Base-by-base conservation (phyloP, 139 green algal species). In the Closterium sp. region DNA sequence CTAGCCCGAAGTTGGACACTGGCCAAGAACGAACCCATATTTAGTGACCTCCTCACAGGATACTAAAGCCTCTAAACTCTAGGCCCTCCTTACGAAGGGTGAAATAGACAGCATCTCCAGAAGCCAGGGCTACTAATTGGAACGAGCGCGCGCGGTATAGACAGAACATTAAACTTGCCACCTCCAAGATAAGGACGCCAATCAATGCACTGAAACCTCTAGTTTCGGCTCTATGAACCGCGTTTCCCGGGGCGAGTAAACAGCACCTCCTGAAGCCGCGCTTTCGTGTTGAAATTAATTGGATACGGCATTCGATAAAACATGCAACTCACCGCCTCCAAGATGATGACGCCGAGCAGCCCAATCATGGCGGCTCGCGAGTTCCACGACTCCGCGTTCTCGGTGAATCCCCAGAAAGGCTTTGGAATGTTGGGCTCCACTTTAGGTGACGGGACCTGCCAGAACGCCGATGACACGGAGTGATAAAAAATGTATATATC, bases 311-410 rank as follows among this genome's bases (percentile, higher is more conserved):
- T 38, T 28, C 30, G 50, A 73, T 73, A 45, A 6, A 45, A 45
- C 50, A 27, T 22, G 28, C 30, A 7, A 91, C 92, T 94, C 89
- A 94, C 92, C 34, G 73, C 62, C 86, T 94, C 92, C 9, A 94
- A 17, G 17, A 87, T 28, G 22, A 91, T 28, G 31, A 94, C 87
- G 42, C 89, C 92, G 92, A 94, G 87, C 22, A 94, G 28, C 9
- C 92, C 92, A 30, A 94, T 93, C 92, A 94, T 94, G 89, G 89
- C 89, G 24, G 92, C 92, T 28, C 92, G 90, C 79, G 31, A 91
- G 79, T 94, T 94, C 89, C 84, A 93, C 29, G 94, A 73, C 92
- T 94, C 92, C 84, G 92, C 92, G 4, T 93, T 90, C 89, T 92
- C 89, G 22, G 92, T 94, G 92, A 94, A 94, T 17, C 92, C 92